Base-by-base conservation (phyloP, 1,284 basidiomycete genomes). In the Pterulicium gracile region DNA sequence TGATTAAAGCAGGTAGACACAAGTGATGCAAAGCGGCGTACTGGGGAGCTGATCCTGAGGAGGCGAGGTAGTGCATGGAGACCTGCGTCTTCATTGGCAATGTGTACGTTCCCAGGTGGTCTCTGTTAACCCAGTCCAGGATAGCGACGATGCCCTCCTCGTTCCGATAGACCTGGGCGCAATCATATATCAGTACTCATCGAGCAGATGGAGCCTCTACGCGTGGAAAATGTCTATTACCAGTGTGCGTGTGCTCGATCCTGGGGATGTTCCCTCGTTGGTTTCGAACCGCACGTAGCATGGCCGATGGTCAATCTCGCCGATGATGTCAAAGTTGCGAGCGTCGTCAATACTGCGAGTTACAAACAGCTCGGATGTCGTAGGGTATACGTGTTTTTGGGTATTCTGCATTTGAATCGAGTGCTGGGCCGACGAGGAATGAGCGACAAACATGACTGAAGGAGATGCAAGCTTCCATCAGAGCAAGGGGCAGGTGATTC, bases 251-350 rank as follows among this genome's bases (percentile, higher is more conserved):
- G n/a, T n/a, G n/a, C n/a, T n/a, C n/a, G n/a, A n/a, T n/a, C n/a
- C n/a, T n/a, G n/a, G n/a, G n/a, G n/a, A n/a, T n/a, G n/a, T 59
- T 55, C 65, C 58, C 50, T 69, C 67, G 47, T 62, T 63, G 2
- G 81, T 84, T 57, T 79, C 76, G 60, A 86, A 83, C 54, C 72
- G 74, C 57, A 76, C 77, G 62, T 75, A 81, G 55, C 82, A 61
- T 1, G 74, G 75, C 52, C 15, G 5, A 10, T 63, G 69, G 24
- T 64, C 66, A 58, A 79, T 75, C 55, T 77, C 72, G 34, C 81
- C 80, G 50, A 85, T 82, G 65, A 84, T 65, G 50, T 79, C 70
- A 59, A 77, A 81, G 48, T 67, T 69, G 52, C 75, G 5, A 39
- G 36, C 14, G 27, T 32, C 27, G 15, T 39, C 15, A 1, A 48